A percentile compares a stretch with the other conserved stretches of the same genome.
Conservation (phyloP, 2,329 filamentous ascomycete species). For the Aspergillus pseudoterreus region DNA sequence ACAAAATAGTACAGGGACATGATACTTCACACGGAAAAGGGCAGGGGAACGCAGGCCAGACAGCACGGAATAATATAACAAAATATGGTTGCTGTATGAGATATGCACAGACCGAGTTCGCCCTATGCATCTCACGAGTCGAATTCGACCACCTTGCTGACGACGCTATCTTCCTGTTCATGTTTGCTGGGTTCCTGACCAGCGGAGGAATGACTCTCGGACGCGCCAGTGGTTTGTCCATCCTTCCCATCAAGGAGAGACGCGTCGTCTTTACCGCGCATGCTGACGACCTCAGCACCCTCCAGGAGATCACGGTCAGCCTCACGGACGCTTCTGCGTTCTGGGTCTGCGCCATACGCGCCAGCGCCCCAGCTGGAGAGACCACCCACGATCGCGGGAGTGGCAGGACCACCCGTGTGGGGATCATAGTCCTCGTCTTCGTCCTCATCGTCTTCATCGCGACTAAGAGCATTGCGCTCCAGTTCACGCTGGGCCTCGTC, state of each 20-base stretch:
- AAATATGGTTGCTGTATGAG: background rate
- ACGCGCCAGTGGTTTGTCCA: background rate
- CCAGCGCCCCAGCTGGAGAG: conserved; percentile 38
- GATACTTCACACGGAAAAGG: background rate
- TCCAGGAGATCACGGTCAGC: conserved; percentile 62
- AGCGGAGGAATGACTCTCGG: conserved; percentile 5
- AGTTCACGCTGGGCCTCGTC: conserved; percentile 92
- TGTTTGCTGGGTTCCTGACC: conserved; percentile 6
- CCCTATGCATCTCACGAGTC: conserved; percentile 20
- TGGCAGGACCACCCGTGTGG: conserved; percentile 14
- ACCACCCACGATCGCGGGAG: conserved; percentile 29
- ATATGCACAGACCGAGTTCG: background rate
- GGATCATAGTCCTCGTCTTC: conserved; percentile 65
- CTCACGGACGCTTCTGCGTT: conserved; percentile 49
- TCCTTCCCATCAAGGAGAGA: conserved; percentile 28
- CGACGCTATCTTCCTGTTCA: conserved; percentile 22
- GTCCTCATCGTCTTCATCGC: conserved; percentile 60
- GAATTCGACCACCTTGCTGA: conserved; percentile 37
- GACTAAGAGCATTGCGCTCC: conserved; percentile 72
- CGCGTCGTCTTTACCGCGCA: conserved; percentile 30
- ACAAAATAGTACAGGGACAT: background rate
- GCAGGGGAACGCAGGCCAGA: background rate
- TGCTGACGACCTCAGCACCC: conserved; percentile 65
- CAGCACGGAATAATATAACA: background rate
- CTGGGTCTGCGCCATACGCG: conserved; percentile 53